Base-by-base conservation (phyloP, 768 basidiomycete species). In the Pleurotus tuber-regium region DNA sequence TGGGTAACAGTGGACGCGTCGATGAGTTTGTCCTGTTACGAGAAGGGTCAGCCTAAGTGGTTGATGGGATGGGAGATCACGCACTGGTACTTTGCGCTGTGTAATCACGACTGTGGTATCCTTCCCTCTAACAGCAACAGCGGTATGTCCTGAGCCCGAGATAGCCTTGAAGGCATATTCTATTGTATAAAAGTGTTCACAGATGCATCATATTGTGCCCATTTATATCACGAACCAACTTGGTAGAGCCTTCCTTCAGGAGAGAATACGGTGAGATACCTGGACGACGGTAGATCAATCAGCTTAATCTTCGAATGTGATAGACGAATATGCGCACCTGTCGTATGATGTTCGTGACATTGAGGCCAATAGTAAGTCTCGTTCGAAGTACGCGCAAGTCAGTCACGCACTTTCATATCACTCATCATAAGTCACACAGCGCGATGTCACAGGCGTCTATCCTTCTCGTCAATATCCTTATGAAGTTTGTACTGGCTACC, bases 161-260 rank as follows among this genome's bases (percentile, higher is more conserved):
- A 98, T 98, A 42, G 97, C 97, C 71, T 98, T 99, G 86, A 98
- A 98, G 23, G 97, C 96, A 78, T 98, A 98, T 74, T 98, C 95
- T 98, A 61, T 4, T 30, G 4, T 10, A 8, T 18, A 21, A n/a
- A 48, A 38, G 35, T 10, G 12, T 12, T 55, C 10, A 46, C 48
- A 28, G 55, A 50, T 50, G 19, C 18, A 24, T n/a, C 53, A 54
- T 56, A 53, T 60, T 47, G 52, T 25, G 28, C 14, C 9, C 36
- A 53, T 42, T 50, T 21, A 16, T 40, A 14, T 35, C 8, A 75
- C 89, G 61, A 61, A 91, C 93, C 97, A 66, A 98, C 96, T 94
- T 99, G 97, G 66, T 98, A 99, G 53, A 99, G 74, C 51, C 96
- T 84, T 33, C 97, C 97, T 74, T 99, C 93, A 2, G 94, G 94